Evolutionary conservation across 225 moss, liverwort and hornwort genomes (phyloP).

Genomic region (Antitrichia curtipendula): DNA sequence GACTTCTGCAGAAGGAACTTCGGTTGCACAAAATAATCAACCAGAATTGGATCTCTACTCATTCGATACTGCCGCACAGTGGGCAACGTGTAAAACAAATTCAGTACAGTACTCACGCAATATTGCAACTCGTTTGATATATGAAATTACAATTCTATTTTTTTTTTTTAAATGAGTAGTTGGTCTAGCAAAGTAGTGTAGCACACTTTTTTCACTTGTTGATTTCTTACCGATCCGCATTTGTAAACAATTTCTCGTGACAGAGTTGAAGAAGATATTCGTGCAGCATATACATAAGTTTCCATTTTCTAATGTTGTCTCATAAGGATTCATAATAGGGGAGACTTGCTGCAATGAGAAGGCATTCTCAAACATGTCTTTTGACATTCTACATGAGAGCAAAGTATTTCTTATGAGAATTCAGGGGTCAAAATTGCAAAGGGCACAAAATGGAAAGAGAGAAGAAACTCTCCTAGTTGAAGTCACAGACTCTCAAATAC

Average conservation of each 20-base stretch:
- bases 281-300: not conserved
- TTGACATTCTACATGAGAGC: too few relatives aligned
- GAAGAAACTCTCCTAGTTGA: not conserved
- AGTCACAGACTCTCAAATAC: not conserved
- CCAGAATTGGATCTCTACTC: not conserved
- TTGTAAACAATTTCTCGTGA: not conserved
- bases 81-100: not conserved
- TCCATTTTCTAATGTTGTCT: not conserved
- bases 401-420: too few relatives aligned
- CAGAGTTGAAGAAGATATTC: not conserved
- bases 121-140: not conserved
- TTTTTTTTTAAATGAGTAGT: not conserved
- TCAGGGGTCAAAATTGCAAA: not conserved
- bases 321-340: too few relatives aligned
- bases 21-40: not conserved
- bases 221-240: not conserved
- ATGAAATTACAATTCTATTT: not conserved
- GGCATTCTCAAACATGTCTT: not conserved
- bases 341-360: not conserved
- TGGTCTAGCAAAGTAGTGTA: not conserved
- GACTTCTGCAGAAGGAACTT: not conserved
- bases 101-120: fast-evolving
- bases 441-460: not conserved
- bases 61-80: not conserved
- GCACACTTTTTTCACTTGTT: not conserved